Base-by-base conservation (phyloP, 139 green algal species). In the Chlamydomonas sphaeroides region DNA sequence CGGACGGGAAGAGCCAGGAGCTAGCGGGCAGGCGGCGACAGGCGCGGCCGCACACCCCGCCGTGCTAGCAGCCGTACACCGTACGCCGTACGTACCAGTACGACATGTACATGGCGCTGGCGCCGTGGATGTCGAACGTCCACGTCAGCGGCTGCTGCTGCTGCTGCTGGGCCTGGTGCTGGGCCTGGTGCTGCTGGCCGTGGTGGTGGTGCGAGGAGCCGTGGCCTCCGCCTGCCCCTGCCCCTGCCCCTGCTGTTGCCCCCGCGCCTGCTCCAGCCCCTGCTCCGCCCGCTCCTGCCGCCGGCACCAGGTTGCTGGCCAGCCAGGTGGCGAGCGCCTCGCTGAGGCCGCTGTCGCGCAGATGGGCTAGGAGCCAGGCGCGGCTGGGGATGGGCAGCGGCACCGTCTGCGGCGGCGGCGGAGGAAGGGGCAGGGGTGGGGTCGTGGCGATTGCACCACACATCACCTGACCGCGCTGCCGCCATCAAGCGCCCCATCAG, bases 311-410 rank as follows among this genome's bases (percentile, higher is more conserved):
- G 71, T 90, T 98, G 77, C 83, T 94, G 42, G 88, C 95, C 71
- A 98, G 87, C 95, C 95, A 98, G 74, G 93, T 91, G 39, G 87
- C 87, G 39, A 98, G 56, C 17, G 84, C 84, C 65, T 85, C 61
- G 20, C 80, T 87, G 32, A 94, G 92, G 14, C 93, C 91, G 10
- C 74, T 68, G n/a, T 79, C 20, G 6, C 79, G 51, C 65, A 95
- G 82, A 28, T 86, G 49, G 26, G 49, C 36, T 59, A 84, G 49
- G 26, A 86, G 65, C 38, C 35, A 74, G 33, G 41, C 59, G 38
- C 74, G 74, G 74, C 41, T 80, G 74, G 74, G 59, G 41, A 80
- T 70, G n/a, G 74, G 74, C n/a, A 80, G 74, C 30, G 74, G 59
- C 1, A 80, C 41, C 5, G 74, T 61, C 74, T 80, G 74, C n/a